These are phyloP conservation scores for Lomentospora prolificans DNA, from an alignment of 2,329 filamentous ascomycete genomes.

Conservation along the genomic window DNA sequence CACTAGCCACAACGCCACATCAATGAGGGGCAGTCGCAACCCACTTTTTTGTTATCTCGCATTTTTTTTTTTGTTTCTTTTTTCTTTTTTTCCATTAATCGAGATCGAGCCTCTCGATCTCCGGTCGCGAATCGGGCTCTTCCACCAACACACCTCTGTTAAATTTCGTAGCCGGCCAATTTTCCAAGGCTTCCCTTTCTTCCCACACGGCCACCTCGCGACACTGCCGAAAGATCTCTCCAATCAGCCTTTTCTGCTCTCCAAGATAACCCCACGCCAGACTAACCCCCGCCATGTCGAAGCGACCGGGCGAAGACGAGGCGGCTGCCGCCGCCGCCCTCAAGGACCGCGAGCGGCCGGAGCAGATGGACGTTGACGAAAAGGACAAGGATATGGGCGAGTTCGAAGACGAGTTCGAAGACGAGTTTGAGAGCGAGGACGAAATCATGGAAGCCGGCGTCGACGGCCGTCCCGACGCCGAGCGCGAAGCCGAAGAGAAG, in stretches of 20 bases:
- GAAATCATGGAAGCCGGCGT: constrained; percentile 92
- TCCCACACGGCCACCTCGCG: too few relatives aligned
- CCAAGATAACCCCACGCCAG: neutral
- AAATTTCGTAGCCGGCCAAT: too few relatives aligned
- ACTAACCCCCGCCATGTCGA: constrained; percentile 42
- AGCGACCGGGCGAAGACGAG: constrained; percentile 44
- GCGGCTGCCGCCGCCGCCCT: constrained; percentile 35
- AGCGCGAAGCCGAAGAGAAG: constrained; percentile 82
- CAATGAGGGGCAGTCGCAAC: neutral
- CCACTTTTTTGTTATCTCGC: neutral
- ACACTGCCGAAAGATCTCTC: too few relatives aligned
- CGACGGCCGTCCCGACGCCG: constrained; percentile 82
- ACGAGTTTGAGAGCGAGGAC: constrained; percentile 80
- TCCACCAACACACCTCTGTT: too few relatives aligned
- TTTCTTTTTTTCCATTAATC: neutral
- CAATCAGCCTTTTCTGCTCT: too few relatives aligned
- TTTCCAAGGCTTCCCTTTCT: neutral
- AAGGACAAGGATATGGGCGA: constrained; percentile 57
- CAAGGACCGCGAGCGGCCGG: constrained; percentile 52
- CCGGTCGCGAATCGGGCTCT: neutral
- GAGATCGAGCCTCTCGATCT: neutral
- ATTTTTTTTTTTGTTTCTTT: neutral
- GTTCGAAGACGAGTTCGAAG: constrained; percentile 92
- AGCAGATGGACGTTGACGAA: constrained; percentile 57
- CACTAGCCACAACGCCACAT: neutral